Percentiles rank a stretch among this genome's conserved stretches.
phyloP scores from a whole-genome alignment of 495 filamentous ascomycete genomes.

The Penicillium silybi region DNA sequence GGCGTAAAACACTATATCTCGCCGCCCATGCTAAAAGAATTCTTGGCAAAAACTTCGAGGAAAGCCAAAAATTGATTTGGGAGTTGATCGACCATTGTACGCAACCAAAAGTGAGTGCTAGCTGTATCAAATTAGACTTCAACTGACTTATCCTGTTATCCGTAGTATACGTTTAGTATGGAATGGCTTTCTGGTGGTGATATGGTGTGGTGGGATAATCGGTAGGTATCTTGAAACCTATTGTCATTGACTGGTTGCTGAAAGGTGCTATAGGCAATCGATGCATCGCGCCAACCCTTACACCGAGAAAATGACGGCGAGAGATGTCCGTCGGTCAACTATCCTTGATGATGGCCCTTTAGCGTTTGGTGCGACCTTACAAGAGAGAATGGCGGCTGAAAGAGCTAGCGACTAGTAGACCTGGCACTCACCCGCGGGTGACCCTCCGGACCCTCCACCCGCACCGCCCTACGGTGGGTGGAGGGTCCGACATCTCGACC shows the following conservation, averaged over 20 bases:
- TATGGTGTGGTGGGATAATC: constrained; percentile 26
- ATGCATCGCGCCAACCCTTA: constrained; percentile 25
- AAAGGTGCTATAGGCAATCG: constrained; percentile 21
- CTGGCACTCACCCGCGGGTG: too few species aligned
- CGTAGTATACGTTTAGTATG: constrained; percentile 23
- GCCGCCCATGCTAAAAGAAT: constrained; percentile 19
- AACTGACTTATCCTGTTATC: background rate
- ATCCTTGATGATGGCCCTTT: constrained; percentile 19
- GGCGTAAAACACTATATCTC: constrained; percentile 19
- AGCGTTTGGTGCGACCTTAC: constrained; percentile 12
- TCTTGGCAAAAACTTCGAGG: constrained; percentile 10
- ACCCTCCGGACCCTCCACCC: too few species aligned
- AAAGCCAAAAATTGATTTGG: constrained; percentile 20
- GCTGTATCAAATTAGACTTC: too few species aligned
- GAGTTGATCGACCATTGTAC: constrained; percentile 21
- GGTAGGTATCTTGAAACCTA: constrained; percentile 6
- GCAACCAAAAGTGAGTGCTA: constrained; percentile 12
- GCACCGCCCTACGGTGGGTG: too few species aligned
- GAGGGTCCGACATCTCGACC: too few species aligned
- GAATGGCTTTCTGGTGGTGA: constrained; percentile 19
- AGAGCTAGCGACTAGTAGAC: too few species aligned
- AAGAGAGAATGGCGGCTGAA: too few species aligned
- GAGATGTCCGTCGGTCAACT: constrained; percentile 21
- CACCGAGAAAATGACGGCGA: constrained; percentile 17
- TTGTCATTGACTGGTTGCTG: too few species aligned